Percentiles rank a stretch among this genome's conserved stretches.
Conservation (phyloP, 2,329 filamentous ascomycete species). For the Hirsutella minnesotensis region DNA sequence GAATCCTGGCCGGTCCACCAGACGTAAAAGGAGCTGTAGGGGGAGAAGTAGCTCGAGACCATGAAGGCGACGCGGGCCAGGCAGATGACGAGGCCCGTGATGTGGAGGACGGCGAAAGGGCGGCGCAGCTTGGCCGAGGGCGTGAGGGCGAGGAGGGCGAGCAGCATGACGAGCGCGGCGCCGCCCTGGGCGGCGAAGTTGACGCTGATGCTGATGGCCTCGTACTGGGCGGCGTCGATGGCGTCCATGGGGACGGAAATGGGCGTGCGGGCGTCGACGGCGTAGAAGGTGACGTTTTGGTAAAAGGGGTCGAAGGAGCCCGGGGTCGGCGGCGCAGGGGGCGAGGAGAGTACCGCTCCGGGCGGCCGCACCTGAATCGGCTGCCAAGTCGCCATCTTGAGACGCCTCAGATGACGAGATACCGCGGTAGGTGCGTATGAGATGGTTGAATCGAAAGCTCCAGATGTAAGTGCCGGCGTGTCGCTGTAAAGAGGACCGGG, state of each 20-base stretch:
- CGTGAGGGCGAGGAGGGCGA: constrained; percentile 57
- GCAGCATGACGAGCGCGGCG: constrained; percentile 50
- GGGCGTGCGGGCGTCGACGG: constrained; percentile 16
- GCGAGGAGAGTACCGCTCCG: background rate
- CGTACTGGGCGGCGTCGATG: constrained; percentile 20
- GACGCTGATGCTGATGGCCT: constrained; percentile 32
- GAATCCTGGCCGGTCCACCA: constrained; percentile 43
- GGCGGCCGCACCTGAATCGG: background rate
- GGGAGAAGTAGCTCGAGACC: constrained; percentile 46
- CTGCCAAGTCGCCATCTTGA: no score
- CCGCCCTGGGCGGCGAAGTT: constrained; percentile 63
- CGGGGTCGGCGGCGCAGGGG: background rate
- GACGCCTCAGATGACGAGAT: no score
- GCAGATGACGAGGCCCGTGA: constrained; percentile 47
- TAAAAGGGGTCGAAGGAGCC: constrained; percentile 19
- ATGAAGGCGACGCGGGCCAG: constrained; percentile 46
- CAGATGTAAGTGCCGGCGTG: no score
- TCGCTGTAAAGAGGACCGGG: no score
- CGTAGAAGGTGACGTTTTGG: constrained; percentile 24
- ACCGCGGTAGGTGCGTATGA: no score
- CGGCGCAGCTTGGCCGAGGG: constrained; percentile 50
- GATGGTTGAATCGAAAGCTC: no score
- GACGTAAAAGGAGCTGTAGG: constrained; percentile 50
- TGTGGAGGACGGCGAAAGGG: constrained; percentile 53
- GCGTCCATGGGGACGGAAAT: constrained; percentile 18